phyloP scores from a whole-genome alignment of 1,284 basidiomycete genomes.

The Coniophora puteana region DNA sequence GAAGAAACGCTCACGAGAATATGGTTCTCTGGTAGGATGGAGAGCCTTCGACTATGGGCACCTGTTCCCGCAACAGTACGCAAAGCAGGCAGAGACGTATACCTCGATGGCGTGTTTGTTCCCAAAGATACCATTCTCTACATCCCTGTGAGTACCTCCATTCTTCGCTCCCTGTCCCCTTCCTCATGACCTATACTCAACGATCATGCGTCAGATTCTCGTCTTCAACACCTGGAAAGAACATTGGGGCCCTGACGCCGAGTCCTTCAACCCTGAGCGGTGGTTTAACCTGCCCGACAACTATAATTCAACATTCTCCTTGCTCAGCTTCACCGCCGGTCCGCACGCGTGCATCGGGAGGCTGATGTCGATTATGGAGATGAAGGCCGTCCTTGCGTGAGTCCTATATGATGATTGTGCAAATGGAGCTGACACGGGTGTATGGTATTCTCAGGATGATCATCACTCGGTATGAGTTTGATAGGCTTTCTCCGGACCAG shows the following conservation, averaged over 20 bases:
- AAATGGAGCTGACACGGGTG: too few species aligned
- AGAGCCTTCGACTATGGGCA: constrained; percentile 39
- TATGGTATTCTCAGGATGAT: constrained; percentile 12
- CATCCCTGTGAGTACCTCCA: constrained; percentile 43
- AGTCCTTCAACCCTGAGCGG: constrained; percentile 39
- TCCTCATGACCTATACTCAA: neutral
- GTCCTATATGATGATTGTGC: constrained; percentile 13
- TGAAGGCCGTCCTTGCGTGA: constrained; percentile 44
- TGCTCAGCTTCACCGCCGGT: constrained; percentile 42
- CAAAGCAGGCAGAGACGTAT: constrained; percentile 36
- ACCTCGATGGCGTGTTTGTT: constrained; percentile 41
- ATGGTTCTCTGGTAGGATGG: constrained; percentile 20
- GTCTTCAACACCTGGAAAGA: constrained; percentile 44
- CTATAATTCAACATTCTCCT: constrained; percentile 34
- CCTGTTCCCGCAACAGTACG: constrained; percentile 47
- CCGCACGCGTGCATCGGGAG: constrained; percentile 48
- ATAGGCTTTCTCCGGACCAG: constrained; percentile 37
- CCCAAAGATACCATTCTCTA: constrained; percentile 45
- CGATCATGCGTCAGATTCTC: constrained; percentile 33
- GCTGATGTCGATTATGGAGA: constrained; percentile 50
- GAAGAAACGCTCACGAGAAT: too few species aligned
- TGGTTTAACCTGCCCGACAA: constrained; percentile 38
- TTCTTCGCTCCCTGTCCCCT: constrained; percentile 6
- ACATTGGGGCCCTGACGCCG: constrained; percentile 44
- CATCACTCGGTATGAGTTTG: constrained; percentile 39